phyloP scores from a whole-genome alignment of 106 monocot genomes.

The Dioscorea zingiberensis region DNA sequence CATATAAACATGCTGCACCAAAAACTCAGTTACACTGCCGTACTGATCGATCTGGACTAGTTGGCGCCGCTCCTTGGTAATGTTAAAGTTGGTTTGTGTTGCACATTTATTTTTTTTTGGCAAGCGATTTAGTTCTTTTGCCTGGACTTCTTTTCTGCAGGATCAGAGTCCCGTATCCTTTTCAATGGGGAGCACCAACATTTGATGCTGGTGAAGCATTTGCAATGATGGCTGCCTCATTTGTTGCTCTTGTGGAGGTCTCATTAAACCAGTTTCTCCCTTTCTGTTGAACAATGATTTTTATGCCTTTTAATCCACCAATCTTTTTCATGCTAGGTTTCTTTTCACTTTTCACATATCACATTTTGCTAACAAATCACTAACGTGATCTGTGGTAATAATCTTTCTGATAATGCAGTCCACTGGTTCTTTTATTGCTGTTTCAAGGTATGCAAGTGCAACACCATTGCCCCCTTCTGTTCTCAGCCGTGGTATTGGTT shows the following conservation, averaged over 20 bases:
- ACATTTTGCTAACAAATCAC: no score
- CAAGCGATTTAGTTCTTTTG: background rate
- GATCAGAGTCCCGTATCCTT: slow-evolving; percentile 98
- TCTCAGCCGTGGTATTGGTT: slow-evolving; percentile 92
- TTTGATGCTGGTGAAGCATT: slow-evolving; percentile 99
- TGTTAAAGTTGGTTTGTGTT: no score
- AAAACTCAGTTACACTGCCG: slow-evolving; percentile 97
- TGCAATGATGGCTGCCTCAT: slow-evolving; percentile 99
- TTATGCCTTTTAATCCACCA: no score
- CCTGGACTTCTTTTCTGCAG: slow-evolving; percentile 17
- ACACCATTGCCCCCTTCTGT: slow-evolving; percentile 84
- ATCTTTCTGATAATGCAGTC: slow-evolving; percentile 42
- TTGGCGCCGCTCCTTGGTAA: slow-evolving; percentile 82
- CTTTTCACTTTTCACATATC: no score
- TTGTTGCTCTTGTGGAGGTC: slow-evolving; percentile 93
- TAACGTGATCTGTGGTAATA: no score
- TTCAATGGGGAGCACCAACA: slow-evolving; percentile 97
- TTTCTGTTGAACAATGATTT: no score
- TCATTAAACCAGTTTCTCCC: background rate
- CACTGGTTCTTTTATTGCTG: slow-evolving; percentile 84
- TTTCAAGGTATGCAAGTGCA: slow-evolving; percentile 90
- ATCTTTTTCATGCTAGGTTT: no score
- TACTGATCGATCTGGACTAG: slow-evolving; percentile 81
- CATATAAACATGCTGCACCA: slow-evolving; percentile 73
- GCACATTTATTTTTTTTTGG: no score